These are phyloP conservation scores for Xylaria sp. DNA, from an alignment of 2,329 filamentous ascomycete species.

Conservation along the genomic window DNA sequence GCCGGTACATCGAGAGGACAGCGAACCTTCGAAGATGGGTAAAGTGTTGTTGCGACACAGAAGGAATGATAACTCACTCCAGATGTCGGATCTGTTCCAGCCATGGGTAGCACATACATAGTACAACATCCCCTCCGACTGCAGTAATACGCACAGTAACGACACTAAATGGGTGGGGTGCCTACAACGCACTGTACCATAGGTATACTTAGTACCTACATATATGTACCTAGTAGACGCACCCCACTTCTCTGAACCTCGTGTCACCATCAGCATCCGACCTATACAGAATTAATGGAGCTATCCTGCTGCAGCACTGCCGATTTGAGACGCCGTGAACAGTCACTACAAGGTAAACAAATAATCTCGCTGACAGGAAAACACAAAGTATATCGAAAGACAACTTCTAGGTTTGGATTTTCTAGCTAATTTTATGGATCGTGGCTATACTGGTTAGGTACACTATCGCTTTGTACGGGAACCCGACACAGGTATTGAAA, in stretches of 20 bases:
- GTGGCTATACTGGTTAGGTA: neutral
- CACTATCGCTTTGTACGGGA: neutral
- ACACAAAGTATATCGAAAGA: neutral
- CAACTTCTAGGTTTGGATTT: neutral
- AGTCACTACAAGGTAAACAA: too few species aligned
- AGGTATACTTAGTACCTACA: too few species aligned
- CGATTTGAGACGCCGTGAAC: too few species aligned
- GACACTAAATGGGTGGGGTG: neutral
- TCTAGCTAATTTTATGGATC: neutral
- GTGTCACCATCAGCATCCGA: slow-evolving; percentile 1
- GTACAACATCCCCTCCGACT: neutral
- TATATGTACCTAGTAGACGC: neutral
- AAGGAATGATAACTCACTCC: neutral
- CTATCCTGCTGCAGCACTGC: too few species aligned
- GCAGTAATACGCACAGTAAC: neutral
- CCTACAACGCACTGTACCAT: too few species aligned
- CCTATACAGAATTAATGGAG: neutral
- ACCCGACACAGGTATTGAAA: neutral
- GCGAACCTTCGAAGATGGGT: neutral
- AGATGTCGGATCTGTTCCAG: slow-evolving; percentile 5
- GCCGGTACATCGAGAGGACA: slow-evolving; percentile 7
- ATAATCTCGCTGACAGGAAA: too few species aligned
- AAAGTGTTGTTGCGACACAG: slow-evolving; percentile 2
- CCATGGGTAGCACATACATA: neutral
- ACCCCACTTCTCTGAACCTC: neutral